phyloP scores from a whole-genome alignment of 176 grass and related monocot genomes.

The Phragmites australis region DNA sequence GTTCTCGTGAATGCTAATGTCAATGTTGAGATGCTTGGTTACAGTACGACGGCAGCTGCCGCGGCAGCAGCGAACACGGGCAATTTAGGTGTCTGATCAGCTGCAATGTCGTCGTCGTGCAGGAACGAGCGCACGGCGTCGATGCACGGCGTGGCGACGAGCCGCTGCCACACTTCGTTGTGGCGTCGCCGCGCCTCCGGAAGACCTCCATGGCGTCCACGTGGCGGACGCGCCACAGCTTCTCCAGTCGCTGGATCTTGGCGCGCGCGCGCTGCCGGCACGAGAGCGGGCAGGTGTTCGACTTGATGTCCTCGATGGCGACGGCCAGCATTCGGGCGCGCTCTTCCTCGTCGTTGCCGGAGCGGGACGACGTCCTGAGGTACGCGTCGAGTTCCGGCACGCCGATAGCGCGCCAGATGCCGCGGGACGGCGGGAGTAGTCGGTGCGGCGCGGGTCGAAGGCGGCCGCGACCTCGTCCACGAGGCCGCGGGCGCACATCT shows the following conservation, averaged over 20 bases:
- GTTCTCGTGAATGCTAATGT: background rate
- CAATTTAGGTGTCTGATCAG: background rate
- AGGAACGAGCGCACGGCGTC: conserved; percentile 48
- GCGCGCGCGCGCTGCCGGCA: conserved; percentile 47
- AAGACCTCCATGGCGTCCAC: conserved; percentile 60
- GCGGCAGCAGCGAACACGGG: conserved; percentile 14
- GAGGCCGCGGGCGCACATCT: conserved; percentile 44
- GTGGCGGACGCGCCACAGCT: conserved; percentile 36
- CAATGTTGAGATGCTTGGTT: background rate
- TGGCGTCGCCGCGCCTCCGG: background rate
- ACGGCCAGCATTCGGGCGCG: background rate
- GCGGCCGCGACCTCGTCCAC: conserved; percentile 29
- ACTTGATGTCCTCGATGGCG: conserved; percentile 56
- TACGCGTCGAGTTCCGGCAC: conserved; percentile 57
- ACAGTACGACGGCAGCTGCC: background rate
- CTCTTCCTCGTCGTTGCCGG: background rate
- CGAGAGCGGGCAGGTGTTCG: conserved; percentile 46
- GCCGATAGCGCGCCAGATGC: conserved; percentile 53
- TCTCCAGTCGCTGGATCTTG: conserved; percentile 45
- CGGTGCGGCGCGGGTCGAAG: conserved; percentile 30
- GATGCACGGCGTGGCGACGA: conserved; percentile 44
- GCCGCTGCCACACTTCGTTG: conserved; percentile 46
- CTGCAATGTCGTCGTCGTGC: background rate
- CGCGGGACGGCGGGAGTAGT: conserved; percentile 43
- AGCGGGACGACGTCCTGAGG: background rate